A percentile compares a stretch with the other conserved stretches of the same genome.
Conservation (phyloP, 371 early-diverging fungal species). For the Rhizomucor pusillus region DNA sequence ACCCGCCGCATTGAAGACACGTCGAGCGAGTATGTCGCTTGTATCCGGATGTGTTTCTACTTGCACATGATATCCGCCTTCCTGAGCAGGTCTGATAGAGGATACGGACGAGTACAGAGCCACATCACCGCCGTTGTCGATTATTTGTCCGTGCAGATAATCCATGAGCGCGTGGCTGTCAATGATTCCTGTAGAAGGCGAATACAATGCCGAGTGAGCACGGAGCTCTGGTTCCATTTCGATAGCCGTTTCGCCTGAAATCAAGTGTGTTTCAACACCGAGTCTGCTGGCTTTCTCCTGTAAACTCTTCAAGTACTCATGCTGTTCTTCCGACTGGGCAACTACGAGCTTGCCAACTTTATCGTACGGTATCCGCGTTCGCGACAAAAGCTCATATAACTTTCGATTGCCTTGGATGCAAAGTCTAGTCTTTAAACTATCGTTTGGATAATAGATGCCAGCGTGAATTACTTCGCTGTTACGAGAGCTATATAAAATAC, state of each 20-base stretch:
- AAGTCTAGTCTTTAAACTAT: constrained; percentile 75
- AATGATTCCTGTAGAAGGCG: constrained; percentile 81
- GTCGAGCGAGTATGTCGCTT: constrained; percentile 47
- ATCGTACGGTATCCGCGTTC: constrained; percentile 47
- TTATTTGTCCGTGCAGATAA: constrained; percentile 45
- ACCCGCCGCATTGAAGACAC: constrained; percentile 82
- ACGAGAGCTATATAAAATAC: constrained; percentile 57
- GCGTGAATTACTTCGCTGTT: constrained; percentile 94
- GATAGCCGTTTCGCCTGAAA: constrained; percentile 39
- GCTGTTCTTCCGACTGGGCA: constrained; percentile 54
- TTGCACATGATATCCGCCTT: constrained; percentile 43
- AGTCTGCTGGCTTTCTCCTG: constrained; percentile 56
- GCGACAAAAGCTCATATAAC: constrained; percentile 63
- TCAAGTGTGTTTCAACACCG: constrained; percentile 61
- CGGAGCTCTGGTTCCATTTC: constrained; percentile 62
- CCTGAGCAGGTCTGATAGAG: constrained; percentile 29
- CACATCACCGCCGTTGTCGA: constrained; percentile 45
- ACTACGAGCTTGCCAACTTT: constrained; percentile 83
- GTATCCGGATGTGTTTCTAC: constrained; percentile 34
- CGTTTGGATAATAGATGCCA: constrained; percentile 81
- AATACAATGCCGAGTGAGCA: constrained; percentile 56
- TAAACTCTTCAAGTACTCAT: constrained; percentile 56
- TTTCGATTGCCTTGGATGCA: constrained; percentile 77
- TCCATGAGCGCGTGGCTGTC: constrained; percentile 75
- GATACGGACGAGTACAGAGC: constrained; percentile 50